phyloP scores from a whole-genome alignment of 2,329 filamentous ascomycete species.

The Colletotrichum chrysophilum region DNA sequence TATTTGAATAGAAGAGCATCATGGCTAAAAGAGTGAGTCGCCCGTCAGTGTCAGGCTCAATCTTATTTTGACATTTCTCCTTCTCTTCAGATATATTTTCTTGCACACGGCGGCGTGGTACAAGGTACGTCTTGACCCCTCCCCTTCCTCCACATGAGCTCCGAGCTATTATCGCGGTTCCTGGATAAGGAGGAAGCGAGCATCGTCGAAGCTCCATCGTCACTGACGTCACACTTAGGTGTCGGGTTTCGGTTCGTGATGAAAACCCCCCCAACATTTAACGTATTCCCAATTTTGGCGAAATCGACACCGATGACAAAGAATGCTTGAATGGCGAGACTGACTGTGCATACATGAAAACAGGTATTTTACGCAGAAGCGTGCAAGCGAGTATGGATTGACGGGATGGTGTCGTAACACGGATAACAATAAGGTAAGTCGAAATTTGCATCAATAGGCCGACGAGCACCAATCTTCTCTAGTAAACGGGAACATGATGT shows the following conservation, averaged over 20 bases:
- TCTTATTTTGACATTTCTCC: background rate
- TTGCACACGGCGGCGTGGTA: slow-evolving; percentile 68
- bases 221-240: slow-evolving; percentile 44
- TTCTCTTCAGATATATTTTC: slow-evolving; percentile 60
- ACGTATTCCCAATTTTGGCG: background rate
- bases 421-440: slow-evolving; percentile 55
- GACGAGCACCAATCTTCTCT: background rate
- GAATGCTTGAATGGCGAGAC: background rate
- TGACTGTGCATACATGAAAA: background rate
- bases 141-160: slow-evolving; percentile 43
- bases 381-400: slow-evolving; percentile 53
- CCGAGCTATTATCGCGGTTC: slow-evolving; percentile 8
- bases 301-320: background rate
- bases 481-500: background rate
- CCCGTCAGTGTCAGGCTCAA: background rate
- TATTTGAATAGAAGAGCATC: background rate
- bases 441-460: background rate
- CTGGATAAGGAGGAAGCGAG: slow-evolving; percentile 2
- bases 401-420: slow-evolving; percentile 70
- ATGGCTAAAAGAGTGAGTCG: slow-evolving; percentile 41
- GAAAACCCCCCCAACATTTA: background rate
- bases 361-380: slow-evolving; percentile 61
- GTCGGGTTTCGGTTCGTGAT: slow-evolving; percentile 58
- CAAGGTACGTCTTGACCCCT: slow-evolving; percentile 66
- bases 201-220: background rate